Evolutionary conservation across 176 grass and related monocot genomes (phyloP).

Genomic region (Dendrocalamus sinicus): DNA sequence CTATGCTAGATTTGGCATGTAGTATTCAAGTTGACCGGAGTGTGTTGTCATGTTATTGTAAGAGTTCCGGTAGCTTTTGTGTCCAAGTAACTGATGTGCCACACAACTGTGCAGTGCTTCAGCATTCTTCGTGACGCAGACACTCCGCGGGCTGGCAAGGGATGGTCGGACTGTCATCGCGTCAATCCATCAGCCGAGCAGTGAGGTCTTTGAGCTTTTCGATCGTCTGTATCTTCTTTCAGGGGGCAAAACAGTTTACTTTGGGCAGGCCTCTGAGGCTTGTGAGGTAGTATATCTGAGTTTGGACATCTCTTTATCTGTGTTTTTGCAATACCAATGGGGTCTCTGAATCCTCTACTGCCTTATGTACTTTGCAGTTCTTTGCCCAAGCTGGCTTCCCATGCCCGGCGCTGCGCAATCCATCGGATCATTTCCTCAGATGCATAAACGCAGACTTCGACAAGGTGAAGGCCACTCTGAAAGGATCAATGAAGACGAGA

Average conservation of each 20-base stretch:
- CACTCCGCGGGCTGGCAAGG: constrained; percentile 76
- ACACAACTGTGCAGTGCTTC: constrained; percentile 64
- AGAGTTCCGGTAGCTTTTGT: neutral
- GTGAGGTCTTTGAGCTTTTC: constrained; percentile 94
- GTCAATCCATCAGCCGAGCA: constrained; percentile 94
- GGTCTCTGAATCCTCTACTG: neutral
- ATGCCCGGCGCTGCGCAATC: constrained; percentile 80
- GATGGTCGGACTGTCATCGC: constrained; percentile 88
- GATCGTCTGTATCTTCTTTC: constrained; percentile 86
- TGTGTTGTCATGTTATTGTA: neutral
- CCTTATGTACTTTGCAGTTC: constrained; percentile 52
- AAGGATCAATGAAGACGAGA: constrained; percentile 84
- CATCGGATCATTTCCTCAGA: constrained; percentile 95
- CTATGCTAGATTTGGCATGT: neutral
- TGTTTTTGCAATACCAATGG: neutral
- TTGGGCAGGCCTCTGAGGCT: constrained; percentile 79
- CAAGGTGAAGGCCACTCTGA: constrained; percentile 98
- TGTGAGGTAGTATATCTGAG: constrained; percentile 61
- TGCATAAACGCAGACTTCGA: constrained; percentile 94
- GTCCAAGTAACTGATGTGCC: constrained; percentile 2
- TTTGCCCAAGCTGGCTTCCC: constrained; percentile 96
- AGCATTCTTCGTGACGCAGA: constrained; percentile 95
- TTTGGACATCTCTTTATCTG: neutral
- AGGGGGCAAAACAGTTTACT: constrained; percentile 89
- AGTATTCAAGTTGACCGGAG: neutral